Evolutionary conservation across 2,329 filamentous ascomycete species (phyloP), one percentile per base, ranked within the genome.

Genomic region (Neonectria neomacrospora): DNA sequence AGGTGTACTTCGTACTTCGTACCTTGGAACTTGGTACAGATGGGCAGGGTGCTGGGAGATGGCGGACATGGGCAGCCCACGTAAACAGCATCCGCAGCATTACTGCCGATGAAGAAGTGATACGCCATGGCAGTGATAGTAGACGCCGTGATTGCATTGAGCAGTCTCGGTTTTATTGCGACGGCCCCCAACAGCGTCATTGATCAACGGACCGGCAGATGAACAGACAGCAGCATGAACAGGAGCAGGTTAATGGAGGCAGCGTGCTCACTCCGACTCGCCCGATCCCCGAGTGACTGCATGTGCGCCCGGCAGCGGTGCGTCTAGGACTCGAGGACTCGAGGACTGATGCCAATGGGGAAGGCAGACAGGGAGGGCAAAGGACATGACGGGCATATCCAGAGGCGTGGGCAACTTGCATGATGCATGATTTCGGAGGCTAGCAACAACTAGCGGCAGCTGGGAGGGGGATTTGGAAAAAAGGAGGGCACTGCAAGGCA

Each of bases 231-330:
- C 23, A 57, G 54, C 59, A 62, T 50, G 54, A 56, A 39, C 48
- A 58, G 54, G 48, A 48, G 37, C 55, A 52, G 16, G 54, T 41
- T 26, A 23, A 51, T 44, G 30, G 54, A 47, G 32, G 22, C 48
- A 23, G 34, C 12, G 53, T 52, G 58, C 47, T 22, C 28, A 22
- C 53, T 62, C 59, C 48, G 59, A 62, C 59, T 62, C 59, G 59
- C 54, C 41, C 59, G 59, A 61, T 61, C 58, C 53, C 39, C 53
- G 37, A 52, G 45, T 53, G 59, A 44, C 54, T 57, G 59, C 59
- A 62, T 39, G 59, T 30, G 39, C 50, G 51, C 37, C 41, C 54
- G 23, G 59, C 52, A 23, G 32, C 34, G 50, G 42, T 57, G 59
- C 54, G 53, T 62, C 45, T 12, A 37, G 39, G 58, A 44, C 34